These are phyloP conservation scores for Pythium catenulatum DNA, from an alignment of 352 stramenopile genomes.

Conservation along the genomic window DNA sequence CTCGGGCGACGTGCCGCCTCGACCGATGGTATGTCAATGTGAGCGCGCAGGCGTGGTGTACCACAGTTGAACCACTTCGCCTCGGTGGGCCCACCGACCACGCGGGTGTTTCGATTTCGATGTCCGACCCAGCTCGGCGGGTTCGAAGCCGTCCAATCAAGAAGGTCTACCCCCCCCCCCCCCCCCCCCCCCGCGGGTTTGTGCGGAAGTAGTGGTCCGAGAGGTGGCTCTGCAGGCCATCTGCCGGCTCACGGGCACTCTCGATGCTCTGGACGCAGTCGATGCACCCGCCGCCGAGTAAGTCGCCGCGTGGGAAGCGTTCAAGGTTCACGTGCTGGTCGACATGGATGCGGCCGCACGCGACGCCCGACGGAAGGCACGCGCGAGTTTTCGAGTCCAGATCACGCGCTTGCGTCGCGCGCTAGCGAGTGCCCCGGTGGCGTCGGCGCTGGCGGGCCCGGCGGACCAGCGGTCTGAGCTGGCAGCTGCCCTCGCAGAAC, in stretches of 20 bases:
- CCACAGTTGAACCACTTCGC: neutral
- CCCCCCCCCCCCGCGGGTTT: too few species aligned
- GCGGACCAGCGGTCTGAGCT: too few species aligned
- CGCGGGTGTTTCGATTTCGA: neutral
- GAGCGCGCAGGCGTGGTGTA: neutral
- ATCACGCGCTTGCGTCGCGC: too few species aligned
- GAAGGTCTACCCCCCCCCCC: neutral
- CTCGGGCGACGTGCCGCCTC: neutral
- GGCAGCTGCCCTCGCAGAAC: too few species aligned
- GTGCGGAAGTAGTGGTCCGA: neutral
- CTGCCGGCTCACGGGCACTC: neutral
- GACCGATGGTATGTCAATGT: slow-evolving; percentile 15
- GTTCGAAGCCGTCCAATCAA: too few species aligned
- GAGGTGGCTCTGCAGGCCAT: neutral
- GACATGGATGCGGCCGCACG: neutral
- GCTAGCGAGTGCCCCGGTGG: too few species aligned
- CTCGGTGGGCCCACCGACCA: neutral
- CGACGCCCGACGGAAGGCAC: neutral
- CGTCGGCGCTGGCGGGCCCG: too few species aligned
- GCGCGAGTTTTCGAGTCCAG: neutral
- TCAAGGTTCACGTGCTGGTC: neutral
- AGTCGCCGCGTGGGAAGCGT: neutral
- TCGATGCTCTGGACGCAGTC: neutral
- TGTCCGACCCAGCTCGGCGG: neutral
- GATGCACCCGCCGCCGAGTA: neutral